Percentiles rank a stretch among this genome's conserved stretches.
Evolutionary conservation across 306 rosid species (phyloP).

Genomic region (cucumber (Cucumis sativus)): Cucumber_9930_V3 NC_026659.2:22079501-22080000

Average conservation of each 20-base stretch:
- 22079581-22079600: constrained; percentile 49
- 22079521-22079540: constrained; percentile 85
- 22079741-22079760: constrained; percentile 67
- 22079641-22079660: constrained; percentile 68
- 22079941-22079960: not conserved
- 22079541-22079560: constrained; percentile 63
- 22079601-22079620: constrained; percentile 62
- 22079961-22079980: constrained; percentile 14
- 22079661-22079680: constrained; percentile 76
- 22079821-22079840: not conserved
- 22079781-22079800: constrained; percentile 11
- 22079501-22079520: constrained; percentile 49
- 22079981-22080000: constrained; percentile 28
- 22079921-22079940: not conserved
- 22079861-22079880: constrained; percentile 4
- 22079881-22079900: constrained; percentile 4
- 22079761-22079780: constrained; percentile 49
- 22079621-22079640: constrained; percentile 89
- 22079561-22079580: constrained; percentile 60
- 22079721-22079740: constrained; percentile 52
- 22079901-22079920: not conserved
- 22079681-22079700: constrained; percentile 72
- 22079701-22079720: constrained; percentile 60
- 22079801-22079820: not conserved
- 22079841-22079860: not conserved